These are phyloP conservation scores for Phialophora verrucosa DNA, from an alignment of 2,329 filamentous ascomycete species.

Conservation along the genomic window DNA sequence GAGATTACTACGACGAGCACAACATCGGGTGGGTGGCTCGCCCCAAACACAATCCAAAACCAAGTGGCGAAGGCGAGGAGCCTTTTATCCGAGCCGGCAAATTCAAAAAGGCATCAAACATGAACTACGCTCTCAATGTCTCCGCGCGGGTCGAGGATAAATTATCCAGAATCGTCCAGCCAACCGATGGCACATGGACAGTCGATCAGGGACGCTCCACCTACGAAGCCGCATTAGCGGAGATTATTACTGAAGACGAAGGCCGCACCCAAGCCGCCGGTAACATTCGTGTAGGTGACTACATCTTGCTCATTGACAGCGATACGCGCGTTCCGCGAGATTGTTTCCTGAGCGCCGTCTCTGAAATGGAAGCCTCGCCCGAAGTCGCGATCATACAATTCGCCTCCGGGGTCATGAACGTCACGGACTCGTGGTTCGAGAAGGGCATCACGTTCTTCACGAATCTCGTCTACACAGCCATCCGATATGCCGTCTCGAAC, in stretches of 20 bases:
- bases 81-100: conserved; percentile 59
- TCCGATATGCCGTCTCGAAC: conserved; percentile 71
- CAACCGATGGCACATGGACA: conserved; percentile 38
- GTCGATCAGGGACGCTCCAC: conserved; percentile 49
- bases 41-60: conserved; percentile 58
- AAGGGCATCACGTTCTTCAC: conserved; percentile 80
- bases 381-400: conserved; percentile 76
- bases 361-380: conserved; percentile 72
- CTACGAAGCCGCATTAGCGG: conserved; percentile 58
- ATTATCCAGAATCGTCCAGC: conserved; percentile 44
- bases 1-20: conserved; percentile 58
- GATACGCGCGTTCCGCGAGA: conserved; percentile 72
- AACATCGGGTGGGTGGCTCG: conserved; percentile 58
- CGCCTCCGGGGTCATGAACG: conserved; percentile 77
- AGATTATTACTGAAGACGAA: conserved; percentile 60
- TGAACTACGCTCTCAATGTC: conserved; percentile 72
- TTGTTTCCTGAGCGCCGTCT: conserved; percentile 71
- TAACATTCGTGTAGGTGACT: conserved; percentile 84
- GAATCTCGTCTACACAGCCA: conserved; percentile 75
- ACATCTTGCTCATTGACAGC: conserved; percentile 71
- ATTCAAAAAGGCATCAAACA: conserved; percentile 77
- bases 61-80: conserved; percentile 25
- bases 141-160: conserved; percentile 68
- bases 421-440: conserved; percentile 74
- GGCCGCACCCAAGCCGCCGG: conserved; percentile 72